Base-by-base conservation (phyloP, 495 filamentous ascomycete genomes). In the Letharia columbiana region DNA sequence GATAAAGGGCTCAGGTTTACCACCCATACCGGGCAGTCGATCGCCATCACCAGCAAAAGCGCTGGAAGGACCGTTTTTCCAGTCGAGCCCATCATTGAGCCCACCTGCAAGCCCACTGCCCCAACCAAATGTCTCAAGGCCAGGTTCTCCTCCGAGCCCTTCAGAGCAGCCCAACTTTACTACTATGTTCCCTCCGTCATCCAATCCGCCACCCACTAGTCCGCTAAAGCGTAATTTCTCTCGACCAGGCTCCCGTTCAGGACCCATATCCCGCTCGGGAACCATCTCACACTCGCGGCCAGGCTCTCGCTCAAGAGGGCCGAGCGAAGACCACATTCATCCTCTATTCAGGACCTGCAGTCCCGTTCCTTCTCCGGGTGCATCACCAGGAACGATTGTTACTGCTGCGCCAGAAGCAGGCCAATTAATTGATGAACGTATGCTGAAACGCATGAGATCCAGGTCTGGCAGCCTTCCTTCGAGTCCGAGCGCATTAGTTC, bases 321-420 rank as follows among this genome's bases (percentile, higher is more conserved):
- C 70, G 44, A 82, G 81, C 71, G 88, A 94, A 73, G 81, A 86
- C 18, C 84, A 92, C 71, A 94, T 96, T 65, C 91, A 96, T 71
- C 91, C 91, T 1, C 82, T 96, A 15, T 94, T 96, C 76, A 84
- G 91, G 63, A 86, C 86, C 2, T 87, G 86, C 68, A 90, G 86
- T 54, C 88, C 89, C 0, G 83, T 80, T 0, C 88, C 89, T 13
- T 87, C 89, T 17, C 87, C 90, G 0, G 81, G 82, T 10, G 81
- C 83, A 0, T 87, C 86, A 0, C 83, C 86, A 0, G 87, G 87
- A 0, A 95, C 89, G 0, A 78, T 86, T 31, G 85, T 95, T 45
- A 80, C 83, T 10, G 91, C 88, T 12, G 84, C 87, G 2, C 89
- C 89, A 3, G 82, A 85, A 39, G 87, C 86, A 0, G 89, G 88